Percentiles rank a stretch among this genome's conserved stretches.
phyloP scores from a whole-genome alignment of 2,329 filamentous ascomycete species.

The Fusarium pilosicola region DNA sequence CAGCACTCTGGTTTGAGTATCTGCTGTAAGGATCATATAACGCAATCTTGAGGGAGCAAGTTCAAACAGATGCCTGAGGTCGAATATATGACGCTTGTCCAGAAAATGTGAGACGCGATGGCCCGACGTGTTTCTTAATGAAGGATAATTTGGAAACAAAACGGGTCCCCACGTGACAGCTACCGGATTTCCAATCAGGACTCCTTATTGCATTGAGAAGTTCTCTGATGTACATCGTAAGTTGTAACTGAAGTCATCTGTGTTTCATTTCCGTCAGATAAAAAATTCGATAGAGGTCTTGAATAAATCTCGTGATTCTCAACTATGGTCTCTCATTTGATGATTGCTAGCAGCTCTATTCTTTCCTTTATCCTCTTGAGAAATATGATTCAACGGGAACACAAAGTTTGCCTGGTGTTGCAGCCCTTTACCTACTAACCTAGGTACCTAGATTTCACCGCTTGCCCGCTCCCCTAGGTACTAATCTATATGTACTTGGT shows the following conservation, averaged over 20 bases:
- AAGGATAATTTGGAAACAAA: neutral
- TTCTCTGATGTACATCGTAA: neutral
- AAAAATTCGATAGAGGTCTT: neutral
- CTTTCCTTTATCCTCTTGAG: neutral
- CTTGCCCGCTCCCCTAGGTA: neutral
- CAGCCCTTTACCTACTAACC: neutral
- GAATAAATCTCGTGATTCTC: neutral
- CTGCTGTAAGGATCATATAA: neutral
- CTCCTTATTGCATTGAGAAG: neutral
- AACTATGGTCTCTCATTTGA: neutral
- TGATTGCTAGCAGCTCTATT: neutral
- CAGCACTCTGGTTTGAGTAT: neutral
- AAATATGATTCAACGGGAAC: neutral
- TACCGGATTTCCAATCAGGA: neutral
- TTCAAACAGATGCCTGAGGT: neutral
- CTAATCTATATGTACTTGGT: neutral
- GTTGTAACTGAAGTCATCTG: neutral
- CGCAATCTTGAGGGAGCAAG: neutral
- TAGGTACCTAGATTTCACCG: neutral
- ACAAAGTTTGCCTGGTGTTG: neutral
- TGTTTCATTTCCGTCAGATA: neutral
- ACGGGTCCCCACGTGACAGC: constrained; percentile 37
- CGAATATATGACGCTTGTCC: neutral
- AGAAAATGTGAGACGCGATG: constrained; percentile 2
- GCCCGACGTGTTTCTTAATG: constrained; percentile 3